These are phyloP conservation scores for Thelonectria discophora DNA, from an alignment of 2,329 filamentous ascomycete species.

Conservation along the genomic window DNA sequence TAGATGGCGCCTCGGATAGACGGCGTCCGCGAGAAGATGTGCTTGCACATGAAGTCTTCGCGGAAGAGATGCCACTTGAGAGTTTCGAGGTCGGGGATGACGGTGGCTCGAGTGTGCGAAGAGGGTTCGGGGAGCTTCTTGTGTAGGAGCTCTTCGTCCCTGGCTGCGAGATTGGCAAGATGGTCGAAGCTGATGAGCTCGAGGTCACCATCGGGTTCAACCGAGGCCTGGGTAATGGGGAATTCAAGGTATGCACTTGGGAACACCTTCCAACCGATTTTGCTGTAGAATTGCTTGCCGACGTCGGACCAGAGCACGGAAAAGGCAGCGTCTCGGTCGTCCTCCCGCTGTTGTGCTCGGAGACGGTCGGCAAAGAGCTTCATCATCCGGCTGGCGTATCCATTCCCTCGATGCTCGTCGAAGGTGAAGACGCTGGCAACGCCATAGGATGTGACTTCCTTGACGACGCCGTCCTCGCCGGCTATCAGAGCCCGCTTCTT, in stretches of 20 bases:
- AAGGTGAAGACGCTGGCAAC: constrained; percentile 84
- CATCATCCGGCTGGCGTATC: constrained; percentile 83
- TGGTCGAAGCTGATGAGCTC: constrained; percentile 65
- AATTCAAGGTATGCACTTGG: constrained; percentile 77
- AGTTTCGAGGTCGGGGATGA: constrained; percentile 46
- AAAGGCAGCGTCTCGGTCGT: constrained; percentile 60
- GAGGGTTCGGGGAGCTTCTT: constrained; percentile 54
- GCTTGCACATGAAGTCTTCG: constrained; percentile 78
- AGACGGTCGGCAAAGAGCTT: constrained; percentile 64
- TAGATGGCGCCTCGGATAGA: constrained; percentile 76
- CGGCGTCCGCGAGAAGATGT: constrained; percentile 66
- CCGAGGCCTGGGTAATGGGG: constrained; percentile 43
- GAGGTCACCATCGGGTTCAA: constrained; percentile 41
- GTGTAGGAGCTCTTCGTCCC: constrained; percentile 71
- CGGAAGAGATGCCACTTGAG: constrained; percentile 72
- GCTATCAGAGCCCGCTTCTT: constrained; percentile 65
- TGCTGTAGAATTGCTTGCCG: constrained; percentile 82
- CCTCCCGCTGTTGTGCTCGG: constrained; percentile 36
- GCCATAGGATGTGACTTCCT: constrained; percentile 73
- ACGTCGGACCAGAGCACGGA: constrained; percentile 89
- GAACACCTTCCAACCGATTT: constrained; percentile 79
- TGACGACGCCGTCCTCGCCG: constrained; percentile 44
- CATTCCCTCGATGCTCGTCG: constrained; percentile 70
- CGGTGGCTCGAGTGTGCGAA: constrained; percentile 45
- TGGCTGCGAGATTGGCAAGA: constrained; percentile 67